These are phyloP conservation scores for Apiotrichum siamense DNA, from an alignment of 1,284 basidiomycete species.

Conservation along the genomic window DNA sequence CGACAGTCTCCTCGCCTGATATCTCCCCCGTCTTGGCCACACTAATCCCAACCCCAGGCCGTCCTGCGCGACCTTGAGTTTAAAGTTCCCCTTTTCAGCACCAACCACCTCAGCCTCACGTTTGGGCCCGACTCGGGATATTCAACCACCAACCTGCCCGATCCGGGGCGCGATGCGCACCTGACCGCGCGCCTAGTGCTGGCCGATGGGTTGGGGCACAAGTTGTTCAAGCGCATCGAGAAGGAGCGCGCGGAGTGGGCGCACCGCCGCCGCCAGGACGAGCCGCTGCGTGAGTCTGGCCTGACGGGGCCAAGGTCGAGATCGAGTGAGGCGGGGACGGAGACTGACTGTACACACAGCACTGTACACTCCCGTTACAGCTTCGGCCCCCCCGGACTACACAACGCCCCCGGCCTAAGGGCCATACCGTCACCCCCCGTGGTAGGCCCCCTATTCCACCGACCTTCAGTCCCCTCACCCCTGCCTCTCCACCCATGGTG, in stretches of 20 bases:
- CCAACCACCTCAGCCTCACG: conserved; percentile 33
- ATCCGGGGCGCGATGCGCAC: conserved; percentile 28
- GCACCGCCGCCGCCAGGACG: conserved; percentile 22
- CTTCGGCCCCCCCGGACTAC: too few species aligned
- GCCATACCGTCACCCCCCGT: too few species aligned
- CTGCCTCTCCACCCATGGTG: too few species aligned
- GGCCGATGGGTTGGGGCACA: conserved; percentile 37
- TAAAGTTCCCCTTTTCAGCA: conserved; percentile 37
- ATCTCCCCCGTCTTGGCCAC: not conserved
- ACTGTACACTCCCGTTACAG: too few species aligned
- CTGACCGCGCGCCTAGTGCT: conserved; percentile 32
- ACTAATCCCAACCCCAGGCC: not conserved
- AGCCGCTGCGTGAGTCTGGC: conserved; percentile 38
- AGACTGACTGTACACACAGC: too few species aligned
- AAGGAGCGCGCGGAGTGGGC: conserved; percentile 28
- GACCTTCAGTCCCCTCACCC: too few species aligned
- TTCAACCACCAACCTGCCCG: conserved; percentile 20
- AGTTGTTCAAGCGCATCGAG: conserved; percentile 41
- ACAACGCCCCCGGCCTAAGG: too few species aligned
- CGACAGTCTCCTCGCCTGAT: not conserved
- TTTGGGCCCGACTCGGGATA: conserved; percentile 30
- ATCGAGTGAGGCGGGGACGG: too few species aligned
- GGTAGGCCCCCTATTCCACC: too few species aligned
- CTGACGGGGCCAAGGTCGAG: too few species aligned
- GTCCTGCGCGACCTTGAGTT: conserved; percentile 22